Percentiles rank a stretch among this genome's conserved stretches.
phyloP scores from a whole-genome alignment of 2,329 filamentous ascomycete genomes.

The Davidsoniella australis region DNA sequence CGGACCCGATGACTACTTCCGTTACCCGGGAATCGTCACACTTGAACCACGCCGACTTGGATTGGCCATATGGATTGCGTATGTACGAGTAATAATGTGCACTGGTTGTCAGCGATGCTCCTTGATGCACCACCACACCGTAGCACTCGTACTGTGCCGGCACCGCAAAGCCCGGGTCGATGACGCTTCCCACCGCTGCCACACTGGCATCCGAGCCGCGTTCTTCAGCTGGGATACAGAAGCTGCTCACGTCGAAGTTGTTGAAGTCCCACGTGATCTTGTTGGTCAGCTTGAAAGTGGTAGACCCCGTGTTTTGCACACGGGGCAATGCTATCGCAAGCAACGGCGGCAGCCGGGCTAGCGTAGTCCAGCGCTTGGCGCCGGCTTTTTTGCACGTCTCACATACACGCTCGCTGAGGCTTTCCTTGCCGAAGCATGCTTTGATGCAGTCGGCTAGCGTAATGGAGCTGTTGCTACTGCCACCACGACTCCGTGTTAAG shows the following conservation, averaged over 20 bases:
- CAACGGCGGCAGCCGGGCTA: slow-evolving; percentile 64
- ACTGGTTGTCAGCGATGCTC: slow-evolving; percentile 39
- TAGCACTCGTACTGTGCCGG: slow-evolving; percentile 74
- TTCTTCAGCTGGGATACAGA: slow-evolving; percentile 24
- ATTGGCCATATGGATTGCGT: slow-evolving; percentile 28
- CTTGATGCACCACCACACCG: slow-evolving; percentile 64
- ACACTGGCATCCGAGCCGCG: slow-evolving; percentile 14
- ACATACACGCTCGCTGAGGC: slow-evolving; percentile 52
- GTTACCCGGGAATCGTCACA: slow-evolving; percentile 30
- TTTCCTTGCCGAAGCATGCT: slow-evolving; percentile 35
- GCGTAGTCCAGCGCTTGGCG: slow-evolving; percentile 52
- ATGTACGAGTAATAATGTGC: slow-evolving; percentile 71
- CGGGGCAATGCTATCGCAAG: slow-evolving; percentile 63
- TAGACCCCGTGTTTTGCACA: slow-evolving; percentile 18
- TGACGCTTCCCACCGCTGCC: slow-evolving; percentile 17
- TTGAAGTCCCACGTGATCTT: slow-evolving; percentile 63
- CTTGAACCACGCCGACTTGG: slow-evolving; percentile 25
- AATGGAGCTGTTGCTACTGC: slow-evolving; percentile 13
- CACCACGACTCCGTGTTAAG: not conserved
- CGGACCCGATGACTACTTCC: slow-evolving; percentile 26
- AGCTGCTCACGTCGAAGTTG: slow-evolving; percentile 38
- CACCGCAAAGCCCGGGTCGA: slow-evolving; percentile 26
- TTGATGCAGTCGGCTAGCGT: not conserved
- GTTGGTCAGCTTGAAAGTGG: slow-evolving; percentile 47
- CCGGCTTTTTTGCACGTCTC: slow-evolving; percentile 54